phyloP scores from a whole-genome alignment of 495 filamentous ascomycete species.

The Arthonia radiata region DNA sequence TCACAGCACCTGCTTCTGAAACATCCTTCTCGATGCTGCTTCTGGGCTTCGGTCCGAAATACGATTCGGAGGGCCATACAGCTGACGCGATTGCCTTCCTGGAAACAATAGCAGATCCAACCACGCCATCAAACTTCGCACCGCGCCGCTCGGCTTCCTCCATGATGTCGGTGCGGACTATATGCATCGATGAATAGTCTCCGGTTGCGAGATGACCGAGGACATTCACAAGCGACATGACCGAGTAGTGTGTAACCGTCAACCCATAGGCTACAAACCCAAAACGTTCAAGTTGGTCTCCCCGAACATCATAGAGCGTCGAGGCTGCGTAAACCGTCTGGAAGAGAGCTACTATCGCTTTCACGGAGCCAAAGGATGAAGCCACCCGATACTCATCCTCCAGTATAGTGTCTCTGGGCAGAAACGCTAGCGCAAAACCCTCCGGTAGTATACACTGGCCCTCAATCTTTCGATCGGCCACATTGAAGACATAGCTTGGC shows the following conservation, averaged over 20 bases:
- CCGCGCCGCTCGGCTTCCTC: constrained; percentile 14
- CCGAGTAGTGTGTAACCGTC: constrained; percentile 29
- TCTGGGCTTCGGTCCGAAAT: too few relatives aligned
- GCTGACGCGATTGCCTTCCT: too few relatives aligned
- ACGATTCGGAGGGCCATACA: too few relatives aligned
- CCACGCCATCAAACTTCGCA: too few relatives aligned
- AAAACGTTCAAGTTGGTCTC: constrained; percentile 15
- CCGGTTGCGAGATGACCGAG: constrained; percentile 17
- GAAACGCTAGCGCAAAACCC: not conserved
- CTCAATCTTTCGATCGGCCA: not conserved
- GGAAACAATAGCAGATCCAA: too few relatives aligned
- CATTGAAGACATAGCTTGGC: not conserved
- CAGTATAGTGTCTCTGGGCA: constrained; percentile 1
- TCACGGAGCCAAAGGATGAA: constrained; percentile 10
- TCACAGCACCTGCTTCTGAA: too few relatives aligned
- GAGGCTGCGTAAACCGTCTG: constrained; percentile 16
- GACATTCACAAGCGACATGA: constrained; percentile 43
- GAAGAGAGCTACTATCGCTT: constrained; percentile 14
- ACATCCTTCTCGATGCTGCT: too few relatives aligned
- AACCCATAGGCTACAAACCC: constrained; percentile 21
- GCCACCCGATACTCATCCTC: not conserved
- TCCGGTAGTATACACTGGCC: not conserved
- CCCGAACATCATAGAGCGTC: constrained; percentile 16
- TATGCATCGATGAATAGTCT: constrained; percentile 17
- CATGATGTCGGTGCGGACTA: constrained; percentile 19